Conservation (phyloP, 1,284 basidiomycete genomes). For the Bondarzewia mesenterica region DNA sequence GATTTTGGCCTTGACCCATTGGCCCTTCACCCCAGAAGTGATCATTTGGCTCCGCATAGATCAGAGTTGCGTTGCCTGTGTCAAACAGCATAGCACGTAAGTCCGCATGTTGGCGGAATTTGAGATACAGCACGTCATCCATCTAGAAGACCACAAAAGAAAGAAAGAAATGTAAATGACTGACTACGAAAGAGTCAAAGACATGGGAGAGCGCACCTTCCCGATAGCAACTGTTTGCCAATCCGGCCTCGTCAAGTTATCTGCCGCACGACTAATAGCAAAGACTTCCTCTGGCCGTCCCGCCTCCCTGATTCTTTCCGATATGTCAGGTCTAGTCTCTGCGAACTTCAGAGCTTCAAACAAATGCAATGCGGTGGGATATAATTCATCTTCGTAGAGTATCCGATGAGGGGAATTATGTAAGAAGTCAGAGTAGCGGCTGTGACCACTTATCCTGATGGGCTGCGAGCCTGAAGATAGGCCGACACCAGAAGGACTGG, state of each 20-base stretch:
- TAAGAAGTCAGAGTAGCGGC: constrained; percentile 34
- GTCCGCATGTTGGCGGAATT: constrained; percentile 53
- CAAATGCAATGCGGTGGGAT: constrained; percentile 58
- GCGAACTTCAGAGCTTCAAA: constrained; percentile 63
- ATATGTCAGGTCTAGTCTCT: constrained; percentile 36
- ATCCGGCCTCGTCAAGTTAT: constrained; percentile 35
- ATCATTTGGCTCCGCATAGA: constrained; percentile 43
- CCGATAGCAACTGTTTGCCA: constrained; percentile 44
- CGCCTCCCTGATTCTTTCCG: constrained; percentile 41
- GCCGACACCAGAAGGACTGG: constrained; percentile 1
- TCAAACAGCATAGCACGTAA: constrained; percentile 37
- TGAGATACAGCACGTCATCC: constrained; percentile 50
- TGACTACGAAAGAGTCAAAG: background rate
- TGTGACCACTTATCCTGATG: constrained; percentile 17
- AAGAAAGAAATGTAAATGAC: background rate
- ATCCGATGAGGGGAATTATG: constrained; percentile 52
- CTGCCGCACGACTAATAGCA: constrained; percentile 32
- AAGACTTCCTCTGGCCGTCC: constrained; percentile 40
- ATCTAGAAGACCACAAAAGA: constrained; percentile 29
- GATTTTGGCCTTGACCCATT: constrained; percentile 41
- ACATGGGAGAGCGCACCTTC: constrained; percentile 28
- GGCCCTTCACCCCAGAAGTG: constrained; percentile 51
- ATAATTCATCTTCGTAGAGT: constrained; percentile 39
- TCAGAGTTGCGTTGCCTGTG: constrained; percentile 38
- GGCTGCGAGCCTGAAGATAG: constrained; percentile 11